Evolutionary conservation across 2,329 filamentous ascomycete genomes (phyloP).

Genomic region (Scleromitrula shiraiana): DNA sequence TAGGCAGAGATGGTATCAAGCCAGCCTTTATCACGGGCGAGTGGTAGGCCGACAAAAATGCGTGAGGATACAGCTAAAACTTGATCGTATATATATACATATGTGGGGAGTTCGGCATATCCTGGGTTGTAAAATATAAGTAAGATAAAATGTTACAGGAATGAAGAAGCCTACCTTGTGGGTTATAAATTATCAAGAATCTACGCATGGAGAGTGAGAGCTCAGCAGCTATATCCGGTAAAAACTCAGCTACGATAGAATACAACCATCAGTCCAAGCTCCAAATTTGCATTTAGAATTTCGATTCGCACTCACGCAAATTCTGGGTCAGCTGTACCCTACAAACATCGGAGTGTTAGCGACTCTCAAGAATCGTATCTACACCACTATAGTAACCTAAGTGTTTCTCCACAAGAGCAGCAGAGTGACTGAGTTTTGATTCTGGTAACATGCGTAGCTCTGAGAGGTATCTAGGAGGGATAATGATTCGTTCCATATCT

Average conservation of each 20-base stretch:
- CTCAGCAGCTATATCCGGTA: slow-evolving; percentile 1
- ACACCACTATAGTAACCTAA: neutral
- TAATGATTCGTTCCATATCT: neutral
- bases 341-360: slow-evolving; percentile 1
- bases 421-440: slow-evolving; percentile 1
- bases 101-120: neutral
- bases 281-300: neutral
- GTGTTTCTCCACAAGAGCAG: slow-evolving; percentile 2
- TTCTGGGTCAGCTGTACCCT: slow-evolving; percentile 3
- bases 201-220: neutral
- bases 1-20: slow-evolving; percentile 8
- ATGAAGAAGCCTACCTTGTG: neutral
- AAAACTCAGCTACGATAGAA: neutral
- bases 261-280: neutral
- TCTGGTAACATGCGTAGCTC: slow-evolving; percentile 1
- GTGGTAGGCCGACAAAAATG: slow-evolving; percentile 21
- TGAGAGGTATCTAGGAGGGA: neutral
- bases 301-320: neutral
- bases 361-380: neutral
- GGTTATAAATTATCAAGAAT: neutral
- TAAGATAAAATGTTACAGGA: neutral
- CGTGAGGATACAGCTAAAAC: slow-evolving; percentile 7
- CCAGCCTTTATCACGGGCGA: slow-evolving; percentile 23
- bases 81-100: neutral
- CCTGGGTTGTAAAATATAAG: neutral